These are phyloP conservation scores for Atalantia buxifolia DNA, from an alignment of 345 rosid genomes.

Conservation along the genomic window DNA sequence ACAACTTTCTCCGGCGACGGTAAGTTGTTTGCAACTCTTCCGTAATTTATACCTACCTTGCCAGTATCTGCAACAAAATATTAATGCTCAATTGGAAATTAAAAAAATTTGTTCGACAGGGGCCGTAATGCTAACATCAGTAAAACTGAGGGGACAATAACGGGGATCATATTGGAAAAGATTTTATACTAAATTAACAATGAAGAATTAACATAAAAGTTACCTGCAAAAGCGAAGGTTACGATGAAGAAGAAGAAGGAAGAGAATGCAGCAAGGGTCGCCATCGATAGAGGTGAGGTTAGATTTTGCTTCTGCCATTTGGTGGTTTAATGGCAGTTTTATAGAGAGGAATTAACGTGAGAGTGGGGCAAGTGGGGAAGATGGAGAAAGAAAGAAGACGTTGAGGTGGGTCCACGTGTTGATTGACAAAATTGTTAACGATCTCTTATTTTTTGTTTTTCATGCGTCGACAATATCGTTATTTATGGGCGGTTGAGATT, in stretches of 20 bases:
- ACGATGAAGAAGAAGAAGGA: constrained; percentile 33
- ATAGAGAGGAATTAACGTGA: constrained; percentile 6
- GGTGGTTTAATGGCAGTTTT: constrained; percentile 5
- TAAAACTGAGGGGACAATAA: too few relatives aligned
- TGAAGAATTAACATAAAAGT: too few relatives aligned
- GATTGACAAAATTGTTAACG: neutral
- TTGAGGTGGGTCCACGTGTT: constrained; percentile 26
- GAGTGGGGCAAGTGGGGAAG: constrained; percentile 23
- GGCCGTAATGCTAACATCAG: too few relatives aligned
- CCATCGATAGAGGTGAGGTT: constrained; percentile 18
- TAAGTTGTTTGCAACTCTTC: constrained; percentile 68
- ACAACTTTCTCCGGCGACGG: constrained; percentile 73
- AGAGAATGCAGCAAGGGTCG: constrained; percentile 5
- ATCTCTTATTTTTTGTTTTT: too few relatives aligned
- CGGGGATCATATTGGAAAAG: too few relatives aligned
- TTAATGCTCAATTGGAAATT: neutral
- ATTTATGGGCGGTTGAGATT: too few relatives aligned
- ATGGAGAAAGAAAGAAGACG: neutral
- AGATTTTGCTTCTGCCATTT: neutral
- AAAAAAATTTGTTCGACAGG: neutral
- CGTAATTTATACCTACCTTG: constrained; percentile 77
- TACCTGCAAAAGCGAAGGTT: constrained; percentile 36
- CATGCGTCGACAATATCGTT: too few relatives aligned
- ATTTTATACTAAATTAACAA: too few relatives aligned
- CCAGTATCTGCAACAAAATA: constrained; percentile 37